Evolutionary conservation across 257 asterid species (phyloP).

Genomic region (Solanum appendiculatum): DNA sequence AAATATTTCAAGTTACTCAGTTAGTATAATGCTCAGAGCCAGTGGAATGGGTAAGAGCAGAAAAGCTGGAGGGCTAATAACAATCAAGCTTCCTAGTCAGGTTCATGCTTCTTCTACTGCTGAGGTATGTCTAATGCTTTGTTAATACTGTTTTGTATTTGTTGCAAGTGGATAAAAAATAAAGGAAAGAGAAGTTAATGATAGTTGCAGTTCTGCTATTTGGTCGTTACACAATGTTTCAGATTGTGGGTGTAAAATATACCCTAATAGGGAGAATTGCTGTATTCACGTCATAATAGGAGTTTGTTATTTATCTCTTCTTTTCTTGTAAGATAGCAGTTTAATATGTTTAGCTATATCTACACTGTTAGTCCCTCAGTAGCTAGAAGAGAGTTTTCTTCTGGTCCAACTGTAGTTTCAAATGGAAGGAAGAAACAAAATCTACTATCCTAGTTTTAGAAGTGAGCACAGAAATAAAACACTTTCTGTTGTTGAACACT

Average conservation of each 20-base stretch:
- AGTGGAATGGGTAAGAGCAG: constrained; percentile 95
- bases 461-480: not conserved
- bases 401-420: too few relatives aligned
- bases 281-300: not conserved
- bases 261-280: not conserved
- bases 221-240: not conserved
- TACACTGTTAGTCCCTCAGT: not conserved
- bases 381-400: too few relatives aligned
- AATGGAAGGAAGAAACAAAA: not conserved
- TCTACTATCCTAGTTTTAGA: too few relatives aligned
- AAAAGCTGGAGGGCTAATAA: constrained; percentile 88
- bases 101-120: constrained; percentile 41
- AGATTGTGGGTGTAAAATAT: not conserved
- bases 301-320: not conserved
- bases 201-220: not conserved
- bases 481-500: not conserved
- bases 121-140: constrained; percentile 42
- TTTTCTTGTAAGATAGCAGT: not conserved
- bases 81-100: constrained; percentile 59
- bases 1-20: constrained; percentile 45
- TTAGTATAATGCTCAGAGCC: constrained; percentile 77
- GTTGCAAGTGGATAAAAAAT: not conserved
- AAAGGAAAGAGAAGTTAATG: not conserved
- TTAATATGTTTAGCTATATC: not conserved
- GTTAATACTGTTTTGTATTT: not conserved